phyloP scores from a whole-genome alignment of 2,329 filamentous ascomycete species.

The Fusarium setosum region DNA sequence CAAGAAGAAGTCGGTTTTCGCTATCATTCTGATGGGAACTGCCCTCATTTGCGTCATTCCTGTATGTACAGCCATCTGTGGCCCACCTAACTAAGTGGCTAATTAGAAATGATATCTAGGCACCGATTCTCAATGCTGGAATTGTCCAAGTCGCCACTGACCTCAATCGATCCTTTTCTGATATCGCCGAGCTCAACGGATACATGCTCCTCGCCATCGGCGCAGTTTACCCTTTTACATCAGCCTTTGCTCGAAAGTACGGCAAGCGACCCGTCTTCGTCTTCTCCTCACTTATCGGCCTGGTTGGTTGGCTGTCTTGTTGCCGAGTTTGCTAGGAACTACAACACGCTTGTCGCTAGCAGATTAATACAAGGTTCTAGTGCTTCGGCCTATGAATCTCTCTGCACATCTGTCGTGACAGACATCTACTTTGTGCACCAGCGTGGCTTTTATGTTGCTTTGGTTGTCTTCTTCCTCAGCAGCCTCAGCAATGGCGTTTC shows the following conservation, averaged over 20 bases:
- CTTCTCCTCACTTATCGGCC: conserved; percentile 3
- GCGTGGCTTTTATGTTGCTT: conserved; percentile 9
- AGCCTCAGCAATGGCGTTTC: conserved; percentile 9
- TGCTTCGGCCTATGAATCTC: conserved; percentile 14
- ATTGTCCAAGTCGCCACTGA: conserved; percentile 7
- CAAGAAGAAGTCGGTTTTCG: conserved; percentile 10
- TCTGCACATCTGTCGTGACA: conserved; percentile 3
- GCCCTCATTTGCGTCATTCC: conserved; percentile 2
- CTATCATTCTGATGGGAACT: conserved; percentile 9
- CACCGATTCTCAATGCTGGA: conserved; percentile 12
- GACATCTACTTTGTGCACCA: conserved; percentile 24
- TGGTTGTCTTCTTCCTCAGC: conserved; percentile 11
- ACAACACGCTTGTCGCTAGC: conserved; percentile 5
- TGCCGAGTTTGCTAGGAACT: conserved; percentile 1
- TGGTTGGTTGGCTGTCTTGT: conserved; percentile 12
- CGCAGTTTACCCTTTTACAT: conserved; percentile 7
- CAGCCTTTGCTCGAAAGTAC: conserved; percentile 14
- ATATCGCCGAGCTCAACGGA: conserved; percentile 14
- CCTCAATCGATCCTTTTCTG: conserved; percentile 1
- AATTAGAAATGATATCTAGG: not conserved
- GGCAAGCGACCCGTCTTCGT: conserved; percentile 21
- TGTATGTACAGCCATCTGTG: not conserved
- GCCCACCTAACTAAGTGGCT: not conserved
- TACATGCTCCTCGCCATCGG: conserved; percentile 8
- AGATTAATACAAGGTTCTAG: conserved; percentile 10